These are phyloP conservation scores for Alternaria infectoria DNA, from an alignment of 2,329 filamentous ascomycete species.

Conservation along the genomic window DNA sequence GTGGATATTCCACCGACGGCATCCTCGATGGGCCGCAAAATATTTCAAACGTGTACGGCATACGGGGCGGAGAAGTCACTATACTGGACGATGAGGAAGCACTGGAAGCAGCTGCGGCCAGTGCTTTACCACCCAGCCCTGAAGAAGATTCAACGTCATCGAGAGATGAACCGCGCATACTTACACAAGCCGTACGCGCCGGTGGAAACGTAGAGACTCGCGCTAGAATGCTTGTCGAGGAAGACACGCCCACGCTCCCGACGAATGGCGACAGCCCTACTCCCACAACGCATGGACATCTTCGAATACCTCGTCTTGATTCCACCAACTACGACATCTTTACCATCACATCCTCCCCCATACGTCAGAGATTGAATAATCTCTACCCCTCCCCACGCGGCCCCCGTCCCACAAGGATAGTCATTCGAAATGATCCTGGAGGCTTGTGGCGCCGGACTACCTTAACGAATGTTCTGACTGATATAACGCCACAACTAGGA, in stretches of 20 bases:
- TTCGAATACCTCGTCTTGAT: neutral
- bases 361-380: neutral
- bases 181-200: neutral
- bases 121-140: neutral
- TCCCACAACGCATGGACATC: neutral
- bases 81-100: neutral
- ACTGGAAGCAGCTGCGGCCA: neutral
- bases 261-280: neutral
- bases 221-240: neutral
- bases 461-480: neutral
- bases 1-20: rapidly evolving
- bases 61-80: neutral
- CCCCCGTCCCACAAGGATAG: neutral
- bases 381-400: neutral
- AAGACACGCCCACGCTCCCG: neutral
- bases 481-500: neutral
- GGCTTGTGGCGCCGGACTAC: neutral
- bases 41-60: neutral
- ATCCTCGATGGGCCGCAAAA: neutral
- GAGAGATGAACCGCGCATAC: neutral
- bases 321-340: neutral
- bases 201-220: neutral
- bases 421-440: neutral
- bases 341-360: neutral
- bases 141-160: neutral